These are phyloP conservation scores for Cichorium intybus DNA, from an alignment of 140 eudicot species.

Conservation along the genomic window DNA sequence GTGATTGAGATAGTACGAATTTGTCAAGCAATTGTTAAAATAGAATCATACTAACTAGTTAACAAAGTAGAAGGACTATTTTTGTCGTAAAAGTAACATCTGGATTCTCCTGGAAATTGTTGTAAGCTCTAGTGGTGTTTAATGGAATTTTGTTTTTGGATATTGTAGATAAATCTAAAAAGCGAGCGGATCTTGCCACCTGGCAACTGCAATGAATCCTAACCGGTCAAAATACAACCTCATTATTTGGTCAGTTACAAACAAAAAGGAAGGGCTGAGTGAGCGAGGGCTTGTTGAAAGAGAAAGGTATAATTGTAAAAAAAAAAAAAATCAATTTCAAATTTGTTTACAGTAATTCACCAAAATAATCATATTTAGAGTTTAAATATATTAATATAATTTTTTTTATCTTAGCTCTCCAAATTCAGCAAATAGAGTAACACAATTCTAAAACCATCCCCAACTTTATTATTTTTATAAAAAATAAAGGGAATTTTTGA, in stretches of 20 bases:
- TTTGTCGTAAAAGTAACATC: not conserved
- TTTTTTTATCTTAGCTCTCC: too few relatives aligned
- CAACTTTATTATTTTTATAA: too few relatives aligned
- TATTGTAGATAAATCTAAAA: not conserved
- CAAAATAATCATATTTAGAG: too few relatives aligned
- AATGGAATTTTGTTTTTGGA: not conserved
- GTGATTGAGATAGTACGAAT: not conserved
- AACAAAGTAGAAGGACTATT: not conserved
- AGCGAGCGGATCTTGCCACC: slow-evolving; percentile 5
- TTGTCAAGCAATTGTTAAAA: not conserved
- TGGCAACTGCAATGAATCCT: not conserved
- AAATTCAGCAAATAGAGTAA: too few relatives aligned
- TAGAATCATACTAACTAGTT: not conserved
- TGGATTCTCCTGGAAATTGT: not conserved
- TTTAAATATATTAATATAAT: too few relatives aligned
- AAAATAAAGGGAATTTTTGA: too few relatives aligned
- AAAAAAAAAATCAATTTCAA: too few relatives aligned
- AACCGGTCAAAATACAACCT: not conserved
- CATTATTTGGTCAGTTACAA: not conserved
- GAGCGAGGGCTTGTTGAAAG: not conserved
- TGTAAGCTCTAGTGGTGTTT: not conserved
- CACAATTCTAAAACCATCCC: too few relatives aligned
- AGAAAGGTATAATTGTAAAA: not conserved
- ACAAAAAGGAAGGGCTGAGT: not conserved
- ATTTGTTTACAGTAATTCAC: too few relatives aligned